Evolutionary conservation across 1,139 yeast genomes (phyloP).

Genomic region (Candida sp.): DNA sequence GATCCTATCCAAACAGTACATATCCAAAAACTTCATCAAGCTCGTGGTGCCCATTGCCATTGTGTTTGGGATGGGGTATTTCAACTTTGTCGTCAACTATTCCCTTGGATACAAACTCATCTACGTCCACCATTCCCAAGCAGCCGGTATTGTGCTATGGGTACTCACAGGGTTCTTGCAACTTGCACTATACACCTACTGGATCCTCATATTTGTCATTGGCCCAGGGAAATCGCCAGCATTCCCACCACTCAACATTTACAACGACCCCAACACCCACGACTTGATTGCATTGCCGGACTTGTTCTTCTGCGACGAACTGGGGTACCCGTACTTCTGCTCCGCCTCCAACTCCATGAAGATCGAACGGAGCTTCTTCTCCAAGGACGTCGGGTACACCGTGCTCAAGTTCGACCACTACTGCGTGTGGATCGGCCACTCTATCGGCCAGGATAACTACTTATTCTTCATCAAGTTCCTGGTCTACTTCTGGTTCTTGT

Average conservation of each 20-base stretch:
- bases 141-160: conserved; percentile 42
- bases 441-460: conserved; percentile 61
- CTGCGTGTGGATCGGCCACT: conserved; percentile 66
- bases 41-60: conserved; percentile 26
- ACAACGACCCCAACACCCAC: conserved; percentile 13
- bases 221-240: conserved; percentile 42
- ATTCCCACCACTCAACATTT: conserved; percentile 31
- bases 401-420: conserved; percentile 68
- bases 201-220: conserved; percentile 27
- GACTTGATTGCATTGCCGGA: conserved; percentile 40
- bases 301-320: conserved; percentile 57
- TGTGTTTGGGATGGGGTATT: conserved; percentile 30
- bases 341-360: conserved; percentile 56
- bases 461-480: conserved; percentile 54
- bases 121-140: conserved; percentile 31
- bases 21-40: conserved; percentile 6
- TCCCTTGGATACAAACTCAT: conserved; percentile 42
- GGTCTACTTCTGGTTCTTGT: conserved; percentile 34
- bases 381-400: conserved; percentile 47
- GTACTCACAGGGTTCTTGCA: conserved; percentile 30
- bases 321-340: conserved; percentile 70
- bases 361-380: conserved; percentile 59
- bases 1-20: conserved; percentile 6
- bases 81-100: conserved; percentile 36
- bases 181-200: conserved; percentile 29